Evolutionary conservation across 805 yeast species (phyloP), one percentile per base, ranked within the genome.

Genomic region (Suhomyces sp.): DNA sequence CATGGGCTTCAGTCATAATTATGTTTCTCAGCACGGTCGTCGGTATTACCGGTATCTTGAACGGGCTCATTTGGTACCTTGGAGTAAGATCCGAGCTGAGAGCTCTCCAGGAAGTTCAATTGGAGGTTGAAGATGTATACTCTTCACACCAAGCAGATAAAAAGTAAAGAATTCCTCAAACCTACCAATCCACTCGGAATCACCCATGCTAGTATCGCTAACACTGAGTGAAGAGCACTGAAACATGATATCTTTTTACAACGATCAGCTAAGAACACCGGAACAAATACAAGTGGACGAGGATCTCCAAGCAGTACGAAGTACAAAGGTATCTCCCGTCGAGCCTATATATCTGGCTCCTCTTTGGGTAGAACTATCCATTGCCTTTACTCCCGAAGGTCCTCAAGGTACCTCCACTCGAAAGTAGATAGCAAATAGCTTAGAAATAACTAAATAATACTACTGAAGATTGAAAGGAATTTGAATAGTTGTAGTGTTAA

Each of bases 1-100:
- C 79, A 2, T 88, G 90, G 86, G 76, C 85, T 0, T 80, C 90
- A 0, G 64, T 90, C 6, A 22, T 50, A 9, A 79, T 90, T 66
- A 76, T 84, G 15, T 56, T 89, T 1, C 75, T 78, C 4, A 79
- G 88, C 1, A 73, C 82, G 0, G 58, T 83, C 0, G 66, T 90
- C 2, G 77, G 84, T 0, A 76, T 84, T 2, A 78, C 92, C 0
- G 97, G 97, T 0, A 71, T 81, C 0, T 66, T 87, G 1, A 85
- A 90, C 64, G 96, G 96, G 0, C 63, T 89, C 51, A 87, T 94
- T 45, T 92, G 93, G 41, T 80, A 77, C 52, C 63, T 90, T 29
- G 93, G 92, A 64, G 96, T 96, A 0, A 76, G 90, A 33, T 78
- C 83, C n/a, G 99, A 94, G 65, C 66, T 74, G 49, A 74, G 98